These are phyloP conservation scores for Phialemonium atrogriseum DNA, from an alignment of 2,329 filamentous ascomycete genomes.

Conservation along the genomic window DNA sequence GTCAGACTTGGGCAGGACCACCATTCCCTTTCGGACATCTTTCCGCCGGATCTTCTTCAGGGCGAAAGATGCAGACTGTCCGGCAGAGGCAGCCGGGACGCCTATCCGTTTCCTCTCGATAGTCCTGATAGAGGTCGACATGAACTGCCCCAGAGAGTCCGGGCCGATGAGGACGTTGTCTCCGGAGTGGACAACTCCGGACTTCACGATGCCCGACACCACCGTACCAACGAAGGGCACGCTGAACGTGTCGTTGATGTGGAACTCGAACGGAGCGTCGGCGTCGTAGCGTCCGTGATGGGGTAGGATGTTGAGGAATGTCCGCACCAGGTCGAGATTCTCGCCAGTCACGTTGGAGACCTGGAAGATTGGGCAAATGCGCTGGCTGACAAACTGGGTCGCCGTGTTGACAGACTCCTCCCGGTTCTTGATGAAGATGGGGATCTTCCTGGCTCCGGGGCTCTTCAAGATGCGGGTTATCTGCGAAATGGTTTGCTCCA, in stretches of 20 bases:
- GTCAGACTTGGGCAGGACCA: constrained; percentile 79
- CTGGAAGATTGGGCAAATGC: constrained; percentile 95
- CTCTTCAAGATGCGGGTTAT: constrained; percentile 90
- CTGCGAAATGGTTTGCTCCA: constrained; percentile 87
- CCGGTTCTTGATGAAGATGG: constrained; percentile 85
- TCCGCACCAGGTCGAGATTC: constrained; percentile 80
- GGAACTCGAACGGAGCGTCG: constrained; percentile 84
- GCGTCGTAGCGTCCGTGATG: constrained; percentile 90
- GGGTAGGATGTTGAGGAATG: constrained; percentile 90
- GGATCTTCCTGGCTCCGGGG: constrained; percentile 88
- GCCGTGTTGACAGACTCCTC: constrained; percentile 94
- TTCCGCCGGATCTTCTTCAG: constrained; percentile 80
- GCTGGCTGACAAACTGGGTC: constrained; percentile 87
- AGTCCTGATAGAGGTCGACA: constrained; percentile 74
- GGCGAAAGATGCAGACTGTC: constrained; percentile 88
- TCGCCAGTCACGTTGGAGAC: constrained; percentile 96
- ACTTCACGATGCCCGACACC: constrained; percentile 87
- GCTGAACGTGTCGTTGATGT: constrained; percentile 95
- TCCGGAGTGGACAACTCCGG: constrained; percentile 80
- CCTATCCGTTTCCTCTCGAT: constrained; percentile 91
- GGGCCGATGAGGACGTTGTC: constrained; percentile 85
- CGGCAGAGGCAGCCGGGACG: constrained; percentile 80
- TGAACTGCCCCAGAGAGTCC: constrained; percentile 84
- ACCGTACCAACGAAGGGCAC: constrained; percentile 96
- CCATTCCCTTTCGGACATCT: constrained; percentile 96